A percentile compares a stretch with the other conserved stretches of the same genome.
phyloP scores from a whole-genome alignment of 192 early-diverging fungal genomes.

The Funneliformis mosseae region DNA sequence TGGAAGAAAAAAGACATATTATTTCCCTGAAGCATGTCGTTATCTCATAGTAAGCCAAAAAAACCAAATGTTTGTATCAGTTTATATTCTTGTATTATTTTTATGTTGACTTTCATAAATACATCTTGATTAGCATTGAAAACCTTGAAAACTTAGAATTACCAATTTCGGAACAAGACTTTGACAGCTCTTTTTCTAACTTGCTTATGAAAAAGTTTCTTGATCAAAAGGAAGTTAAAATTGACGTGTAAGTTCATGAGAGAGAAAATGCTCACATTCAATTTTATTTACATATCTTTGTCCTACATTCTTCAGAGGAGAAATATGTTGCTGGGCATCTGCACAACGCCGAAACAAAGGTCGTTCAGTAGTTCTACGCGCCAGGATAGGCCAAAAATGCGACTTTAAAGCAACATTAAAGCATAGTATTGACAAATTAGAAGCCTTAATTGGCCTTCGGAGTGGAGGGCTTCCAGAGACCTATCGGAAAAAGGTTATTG shows the following conservation, averaged over 20 bases:
- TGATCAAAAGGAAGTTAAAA: slow-evolving; percentile 28
- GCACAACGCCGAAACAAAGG: slow-evolving; percentile 33
- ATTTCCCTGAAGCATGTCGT: neutral
- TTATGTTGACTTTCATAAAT: neutral
- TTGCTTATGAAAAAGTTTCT: slow-evolving; percentile 26
- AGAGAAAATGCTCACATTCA: neutral
- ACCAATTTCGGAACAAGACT: slow-evolving; percentile 27
- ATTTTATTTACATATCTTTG: neutral
- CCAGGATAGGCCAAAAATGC: slow-evolving; percentile 29
- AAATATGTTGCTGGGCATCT: slow-evolving; percentile 36
- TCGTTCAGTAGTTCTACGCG: slow-evolving; percentile 29
- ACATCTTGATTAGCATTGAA: slow-evolving; percentile 2
- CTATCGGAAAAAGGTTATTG: slow-evolving; percentile 24
- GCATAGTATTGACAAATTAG: slow-evolving; percentile 30
- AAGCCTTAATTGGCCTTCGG: slow-evolving; percentile 33
- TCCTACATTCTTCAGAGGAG: slow-evolving; percentile 14
- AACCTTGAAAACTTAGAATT: slow-evolving; percentile 21
- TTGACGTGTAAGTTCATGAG: slow-evolving; percentile 32
- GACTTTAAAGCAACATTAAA: slow-evolving; percentile 34
- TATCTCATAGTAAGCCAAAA: slow-evolving; percentile 16
- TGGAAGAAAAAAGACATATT: slow-evolving; percentile 7
- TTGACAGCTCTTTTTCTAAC: slow-evolving; percentile 27
- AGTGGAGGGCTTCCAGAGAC: slow-evolving; percentile 26
- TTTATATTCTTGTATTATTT: neutral
- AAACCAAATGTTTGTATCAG: no score